Evolutionary conservation across 148 eudicot species (phyloP).

Genomic region (Silene conica): DNA sequence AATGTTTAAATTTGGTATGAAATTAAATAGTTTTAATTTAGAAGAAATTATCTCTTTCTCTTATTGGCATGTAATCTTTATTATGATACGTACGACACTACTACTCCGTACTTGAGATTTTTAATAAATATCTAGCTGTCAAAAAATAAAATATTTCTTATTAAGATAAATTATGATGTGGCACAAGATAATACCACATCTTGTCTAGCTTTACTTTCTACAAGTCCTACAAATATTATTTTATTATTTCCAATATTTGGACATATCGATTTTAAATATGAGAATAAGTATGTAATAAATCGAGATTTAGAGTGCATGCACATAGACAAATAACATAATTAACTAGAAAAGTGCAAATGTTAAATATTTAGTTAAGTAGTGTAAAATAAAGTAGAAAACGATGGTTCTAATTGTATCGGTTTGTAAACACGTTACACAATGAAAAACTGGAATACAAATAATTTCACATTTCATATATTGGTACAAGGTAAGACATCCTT

Average conservation of each 20-base stretch:
- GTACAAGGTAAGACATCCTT: too few relatives aligned
- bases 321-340: too few relatives aligned
- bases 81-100: not conserved
- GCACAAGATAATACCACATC: slow-evolving; percentile 4
- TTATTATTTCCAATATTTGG: not conserved
- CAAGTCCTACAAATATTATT: not conserved
- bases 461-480: too few relatives aligned
- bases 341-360: too few relatives aligned
- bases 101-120: slow-evolving; percentile 7
- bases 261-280: not conserved
- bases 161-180: slow-evolving; percentile 10
- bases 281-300: too few relatives aligned
- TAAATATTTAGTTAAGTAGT: too few relatives aligned
- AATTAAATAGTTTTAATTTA: not conserved
- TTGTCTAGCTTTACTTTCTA: slow-evolving; percentile 12
- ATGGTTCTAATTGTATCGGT: too few relatives aligned
- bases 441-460: too few relatives aligned
- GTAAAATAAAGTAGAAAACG: too few relatives aligned
- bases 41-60: not conserved
- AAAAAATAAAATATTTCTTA: not conserved
- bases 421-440: too few relatives aligned
- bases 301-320: too few relatives aligned
- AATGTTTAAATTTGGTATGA: not conserved
- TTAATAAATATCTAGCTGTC: not conserved
- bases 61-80: slow-evolving; percentile 8